Evolutionary conservation across 495 filamentous ascomycete species (phyloP).

Genomic region (Penicillium chermesinum): DNA sequence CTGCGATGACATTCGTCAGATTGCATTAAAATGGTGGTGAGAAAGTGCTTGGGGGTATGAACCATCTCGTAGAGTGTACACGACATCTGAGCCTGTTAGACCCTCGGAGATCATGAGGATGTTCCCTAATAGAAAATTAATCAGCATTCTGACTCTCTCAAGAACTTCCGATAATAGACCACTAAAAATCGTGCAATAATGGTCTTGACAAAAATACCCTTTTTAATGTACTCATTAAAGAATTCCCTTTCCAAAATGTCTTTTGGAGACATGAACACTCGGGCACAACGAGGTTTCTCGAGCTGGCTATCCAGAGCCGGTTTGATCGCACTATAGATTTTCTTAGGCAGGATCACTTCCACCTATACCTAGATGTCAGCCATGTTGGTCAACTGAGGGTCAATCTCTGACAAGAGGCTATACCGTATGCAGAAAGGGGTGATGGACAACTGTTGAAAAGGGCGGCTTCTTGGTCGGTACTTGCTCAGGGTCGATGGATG

Average conservation of each 20-base stretch:
- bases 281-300: slow-evolving; percentile 51
- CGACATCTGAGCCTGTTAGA: slow-evolving; percentile 68
- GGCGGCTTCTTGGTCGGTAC: slow-evolving; percentile 66
- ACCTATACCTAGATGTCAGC: slow-evolving; percentile 43
- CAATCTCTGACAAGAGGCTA: neutral
- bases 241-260: slow-evolving; percentile 72
- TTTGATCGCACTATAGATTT: slow-evolving; percentile 54
- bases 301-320: slow-evolving; percentile 45
- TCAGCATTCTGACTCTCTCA: neutral
- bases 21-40: no score
- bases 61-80: slow-evolving; percentile 72
- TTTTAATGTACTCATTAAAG: slow-evolving; percentile 81
- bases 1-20: no score
- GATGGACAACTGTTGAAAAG: slow-evolving; percentile 61
- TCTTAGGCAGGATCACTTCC: slow-evolving; percentile 69
- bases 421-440: slow-evolving; percentile 77
- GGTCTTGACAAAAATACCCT: slow-evolving; percentile 55
- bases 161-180: neutral
- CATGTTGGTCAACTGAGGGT: neutral
- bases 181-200: neutral
- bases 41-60: no score
- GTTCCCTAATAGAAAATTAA: slow-evolving; percentile 53
- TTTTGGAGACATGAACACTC: slow-evolving; percentile 68
- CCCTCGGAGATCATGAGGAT: slow-evolving; percentile 91
- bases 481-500: slow-evolving; percentile 64